Base-by-base conservation (phyloP, 805 yeast genomes). In the Candida stauntonica region DNA sequence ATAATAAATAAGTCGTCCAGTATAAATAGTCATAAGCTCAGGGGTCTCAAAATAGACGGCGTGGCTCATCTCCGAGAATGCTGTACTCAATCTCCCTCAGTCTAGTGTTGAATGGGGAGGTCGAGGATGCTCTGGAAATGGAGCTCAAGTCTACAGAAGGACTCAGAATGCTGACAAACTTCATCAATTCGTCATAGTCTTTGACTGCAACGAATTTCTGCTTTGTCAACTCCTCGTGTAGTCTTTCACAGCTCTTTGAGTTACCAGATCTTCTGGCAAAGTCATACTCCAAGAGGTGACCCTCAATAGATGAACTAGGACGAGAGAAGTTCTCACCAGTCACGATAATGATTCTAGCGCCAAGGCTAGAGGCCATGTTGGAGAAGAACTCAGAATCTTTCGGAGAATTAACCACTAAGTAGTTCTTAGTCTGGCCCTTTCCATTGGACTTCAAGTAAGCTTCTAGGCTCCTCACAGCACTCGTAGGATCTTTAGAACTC, bases 361-460 rank as follows among this genome's bases (percentile, higher is more conserved):
- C 54, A 12, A 50, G 24, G 20, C 37, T 46, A 5, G 44, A 39
- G 1, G 50, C 48, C 35, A 53, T 15, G 3, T 44, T 42, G 11
- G 47, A 41, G 43, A 41, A 51, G 26, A 50, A 44, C 26, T 53
- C 56, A 13, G 52, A 48, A 19, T 38, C 45, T 6, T 33, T 16
- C 4, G 56, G 55, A 4, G 49, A 43, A 16, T 51, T 42, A n/a
- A 51, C 43, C 16, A 53, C 45, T 4, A 53, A 12, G 23, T 48
- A 51, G 30, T 51, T 47, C 36, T 40, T 49, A 9, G 41, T n/a
- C 8, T 29, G 37, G 17, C 17, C 33, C 13, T 35, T 38, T 5
- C 33, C 14, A 7, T 42, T 33, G 2, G 48, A 24, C 19, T 38
- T 38, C 6, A 52, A 21, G 34, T 52, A 52, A 8, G n/a, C 32